A percentile compares a stretch with the other conserved stretches of the same genome.
These are phyloP conservation scores for Phanerochaete sordida DNA, from an alignment of 768 basidiomycete genomes.

Conservation along the genomic window DNA sequence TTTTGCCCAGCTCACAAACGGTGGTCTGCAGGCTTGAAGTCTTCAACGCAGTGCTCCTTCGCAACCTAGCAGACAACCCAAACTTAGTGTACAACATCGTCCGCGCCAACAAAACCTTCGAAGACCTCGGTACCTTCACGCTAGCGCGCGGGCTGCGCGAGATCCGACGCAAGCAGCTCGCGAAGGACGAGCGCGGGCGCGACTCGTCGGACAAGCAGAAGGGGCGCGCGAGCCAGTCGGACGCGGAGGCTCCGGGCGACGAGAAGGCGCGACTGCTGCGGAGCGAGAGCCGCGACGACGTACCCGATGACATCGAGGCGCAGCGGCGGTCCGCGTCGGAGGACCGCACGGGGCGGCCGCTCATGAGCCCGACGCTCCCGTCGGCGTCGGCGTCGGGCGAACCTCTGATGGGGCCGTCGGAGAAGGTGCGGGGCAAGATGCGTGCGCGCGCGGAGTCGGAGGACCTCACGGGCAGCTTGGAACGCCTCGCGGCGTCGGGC, in stretches of 20 bases:
- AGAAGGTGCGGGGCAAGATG: slow-evolving; percentile 93
- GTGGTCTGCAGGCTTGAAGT: slow-evolving; percentile 67
- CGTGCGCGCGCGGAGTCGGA: slow-evolving; percentile 63
- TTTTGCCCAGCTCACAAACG: background rate
- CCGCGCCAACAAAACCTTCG: slow-evolving; percentile 79
- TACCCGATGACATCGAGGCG: slow-evolving; percentile 19
- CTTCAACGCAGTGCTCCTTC: slow-evolving; percentile 81
- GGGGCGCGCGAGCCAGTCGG: slow-evolving; percentile 33
- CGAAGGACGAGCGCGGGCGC: slow-evolving; percentile 63
- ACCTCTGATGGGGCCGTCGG: slow-evolving; percentile 45
- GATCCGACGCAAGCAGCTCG: slow-evolving; percentile 68
- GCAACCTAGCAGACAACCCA: slow-evolving; percentile 80
- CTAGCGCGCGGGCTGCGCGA: slow-evolving; percentile 82
- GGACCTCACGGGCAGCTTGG: slow-evolving; percentile 49
- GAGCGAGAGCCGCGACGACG: slow-evolving; percentile 38
- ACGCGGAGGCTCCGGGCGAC: slow-evolving; percentile 40
- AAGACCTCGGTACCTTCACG: slow-evolving; percentile 90
- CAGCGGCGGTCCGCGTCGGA: slow-evolving; percentile 14
- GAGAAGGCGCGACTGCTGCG: slow-evolving; percentile 70
- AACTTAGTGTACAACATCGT: slow-evolving; percentile 86
- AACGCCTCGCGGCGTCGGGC: slow-evolving; percentile 61
- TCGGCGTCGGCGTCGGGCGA: slow-evolving; percentile 24
- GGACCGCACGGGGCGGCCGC: slow-evolving; percentile 33
- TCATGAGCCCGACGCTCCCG: slow-evolving; percentile 43
- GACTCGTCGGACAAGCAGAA: slow-evolving; percentile 35